phyloP scores from a whole-genome alignment of 495 filamentous ascomycete species.

The Oidiodendron maius region DNA sequence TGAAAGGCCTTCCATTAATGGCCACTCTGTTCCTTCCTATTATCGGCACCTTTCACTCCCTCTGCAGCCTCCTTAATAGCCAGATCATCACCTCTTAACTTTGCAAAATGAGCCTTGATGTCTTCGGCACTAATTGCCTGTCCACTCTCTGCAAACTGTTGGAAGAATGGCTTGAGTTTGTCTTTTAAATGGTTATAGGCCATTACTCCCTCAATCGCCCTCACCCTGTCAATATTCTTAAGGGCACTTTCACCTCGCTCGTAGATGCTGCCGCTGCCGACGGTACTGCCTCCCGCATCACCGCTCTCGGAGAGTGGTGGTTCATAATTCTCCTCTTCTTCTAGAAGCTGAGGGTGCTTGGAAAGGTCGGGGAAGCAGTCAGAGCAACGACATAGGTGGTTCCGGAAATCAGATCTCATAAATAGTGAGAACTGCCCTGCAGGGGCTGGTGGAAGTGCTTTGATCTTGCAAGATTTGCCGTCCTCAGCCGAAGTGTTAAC shows the following conservation, averaged over 20 bases:
- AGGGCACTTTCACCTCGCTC: slow-evolving; percentile 88
- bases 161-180: slow-evolving; percentile 84
- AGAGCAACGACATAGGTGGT: slow-evolving; percentile 69
- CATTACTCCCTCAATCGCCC: slow-evolving; percentile 95
- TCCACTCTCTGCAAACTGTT: slow-evolving; percentile 88
- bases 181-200: slow-evolving; percentile 93
- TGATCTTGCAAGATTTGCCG: slow-evolving; percentile 14
- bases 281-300: slow-evolving; percentile 37
- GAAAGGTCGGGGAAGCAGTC: slow-evolving; percentile 69
- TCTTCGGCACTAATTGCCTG: slow-evolving; percentile 84
- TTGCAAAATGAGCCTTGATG: slow-evolving; percentile 93
- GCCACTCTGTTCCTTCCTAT: slow-evolving; percentile 55
- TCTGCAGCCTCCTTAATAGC: slow-evolving; percentile 43
- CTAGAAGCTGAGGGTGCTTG: slow-evolving; percentile 70
- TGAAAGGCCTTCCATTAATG: slow-evolving; percentile 37
- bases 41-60: slow-evolving; percentile 34
- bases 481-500: too few relatives aligned
- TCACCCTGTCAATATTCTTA: slow-evolving; percentile 82
- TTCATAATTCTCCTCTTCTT: slow-evolving; percentile 90
- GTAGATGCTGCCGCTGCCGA: slow-evolving; percentile 66
- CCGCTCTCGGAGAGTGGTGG: slow-evolving; percentile 62
- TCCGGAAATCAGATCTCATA: slow-evolving; percentile 67
- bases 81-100: slow-evolving; percentile 77
- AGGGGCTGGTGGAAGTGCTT: slow-evolving; percentile 46
- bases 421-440: slow-evolving; percentile 68